Percentiles rank a stretch among this genome's conserved stretches.
Conservation (phyloP, 768 basidiomycete genomes). For the Amanita rimosa region DNA sequence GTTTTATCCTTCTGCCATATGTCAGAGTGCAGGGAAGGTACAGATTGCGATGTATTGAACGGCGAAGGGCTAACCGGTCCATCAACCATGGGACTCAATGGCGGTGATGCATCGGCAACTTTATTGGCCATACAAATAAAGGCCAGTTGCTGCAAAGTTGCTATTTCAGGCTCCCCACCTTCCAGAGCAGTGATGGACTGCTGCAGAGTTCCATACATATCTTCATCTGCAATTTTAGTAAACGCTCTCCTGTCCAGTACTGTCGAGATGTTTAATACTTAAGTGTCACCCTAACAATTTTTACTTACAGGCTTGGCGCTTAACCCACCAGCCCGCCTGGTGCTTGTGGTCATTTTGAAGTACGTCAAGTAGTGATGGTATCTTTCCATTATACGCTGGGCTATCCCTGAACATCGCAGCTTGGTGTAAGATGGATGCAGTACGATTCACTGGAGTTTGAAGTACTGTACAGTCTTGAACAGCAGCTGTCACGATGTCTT, state of each 20-base stretch:
- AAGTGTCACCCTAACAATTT: not conserved
- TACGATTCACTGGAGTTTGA: constrained; percentile 54
- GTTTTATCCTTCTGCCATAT: constrained; percentile 66
- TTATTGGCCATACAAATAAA: constrained; percentile 52
- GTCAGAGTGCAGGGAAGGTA: constrained; percentile 36
- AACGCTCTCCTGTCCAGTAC: constrained; percentile 41
- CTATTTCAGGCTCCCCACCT: constrained; percentile 36
- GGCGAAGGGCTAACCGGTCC: constrained; percentile 50
- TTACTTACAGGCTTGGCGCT: constrained; percentile 56
- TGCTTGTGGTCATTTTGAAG: constrained; percentile 48
- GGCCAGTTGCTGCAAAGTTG: constrained; percentile 54
- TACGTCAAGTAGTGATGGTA: constrained; percentile 57
- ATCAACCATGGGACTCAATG: constrained; percentile 40
- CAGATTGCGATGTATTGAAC: constrained; percentile 28
- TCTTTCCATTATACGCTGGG: constrained; percentile 43
- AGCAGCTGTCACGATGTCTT: constrained; percentile 24
- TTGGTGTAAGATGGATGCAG: constrained; percentile 51
- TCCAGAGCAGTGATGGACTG: constrained; percentile 43
- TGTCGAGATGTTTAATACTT: constrained; percentile 14
- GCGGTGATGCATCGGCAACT: constrained; percentile 38
- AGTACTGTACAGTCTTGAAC: constrained; percentile 28
- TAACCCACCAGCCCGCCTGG: constrained; percentile 80
- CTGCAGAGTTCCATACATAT: constrained; percentile 24
- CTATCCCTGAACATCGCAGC: constrained; percentile 78
- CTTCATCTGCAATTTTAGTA: constrained; percentile 25